Base-by-base conservation (phyloP, 306 rosid species). In the Pachyrhizus erosus region DNA sequence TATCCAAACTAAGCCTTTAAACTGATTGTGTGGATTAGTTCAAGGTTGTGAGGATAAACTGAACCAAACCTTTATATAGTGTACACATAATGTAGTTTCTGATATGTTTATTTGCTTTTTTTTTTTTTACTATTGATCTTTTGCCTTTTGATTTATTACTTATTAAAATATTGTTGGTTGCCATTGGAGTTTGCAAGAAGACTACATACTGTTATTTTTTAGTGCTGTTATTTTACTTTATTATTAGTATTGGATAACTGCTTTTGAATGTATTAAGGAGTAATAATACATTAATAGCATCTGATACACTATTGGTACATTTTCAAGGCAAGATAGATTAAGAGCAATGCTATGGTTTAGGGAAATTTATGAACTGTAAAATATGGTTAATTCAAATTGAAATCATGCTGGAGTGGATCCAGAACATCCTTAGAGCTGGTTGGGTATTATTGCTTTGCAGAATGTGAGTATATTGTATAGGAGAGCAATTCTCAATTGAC, bases 211-310 rank as follows among this genome's bases (percentile, higher is more conserved):
- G 26, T 26, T 9, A 11, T 62, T 39, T 21, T 42, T 39, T 8
- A 40, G 5, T 77, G 14, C 64, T 77, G 29, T 20, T 77, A 46
- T 77, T 45, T 46, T 64, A 43, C 42, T 77, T 13, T 46, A 27
- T 18, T 20, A 20, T 49, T 65, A 46, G 4, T 18, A 65, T 20
- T 65, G 26, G 6, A 18, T 20, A 78, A 77, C 26, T 20, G 21
- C 52, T 77, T 77, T 48, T 48, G 65, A 48, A 33, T 20, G 74
- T 24, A 77, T 18, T 46, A 21, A 29, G 29, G 20, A 61, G 60
- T 29, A 12, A 27, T 43, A n/a, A 49, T 62, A 29, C 68, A 11
- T 18, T 64, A 29, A 62, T 46, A 62, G 20, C 26, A 52, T 55
- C 26, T 57, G 40, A 61, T n/a, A 77, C 43, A 43, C 42, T 77